These are phyloP conservation scores for Diphasiastrum complanatum DNA, from an alignment of 83 land plant species.

Conservation along the genomic window DNA sequence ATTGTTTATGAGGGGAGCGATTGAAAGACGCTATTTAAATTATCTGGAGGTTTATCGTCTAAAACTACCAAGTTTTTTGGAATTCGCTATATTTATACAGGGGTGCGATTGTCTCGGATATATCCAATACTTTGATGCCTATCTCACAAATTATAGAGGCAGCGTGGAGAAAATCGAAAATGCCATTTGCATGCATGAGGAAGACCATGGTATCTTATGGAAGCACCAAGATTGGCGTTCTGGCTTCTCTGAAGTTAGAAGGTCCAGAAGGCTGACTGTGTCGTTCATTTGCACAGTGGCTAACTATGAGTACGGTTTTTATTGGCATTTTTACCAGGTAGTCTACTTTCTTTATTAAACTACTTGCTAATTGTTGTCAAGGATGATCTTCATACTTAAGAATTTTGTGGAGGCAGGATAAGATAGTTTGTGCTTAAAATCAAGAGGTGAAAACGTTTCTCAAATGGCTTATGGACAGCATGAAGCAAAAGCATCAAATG, in stretches of 20 bases:
- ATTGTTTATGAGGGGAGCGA: neutral
- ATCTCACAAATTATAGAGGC: conserved; percentile 85
- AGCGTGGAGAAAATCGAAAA: conserved; percentile 96
- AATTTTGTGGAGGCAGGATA: neutral
- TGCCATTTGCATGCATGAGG: conserved; percentile 97
- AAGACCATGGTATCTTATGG: conserved; percentile 95
- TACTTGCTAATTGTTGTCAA: neutral
- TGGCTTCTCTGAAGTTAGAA: conserved; percentile 81
- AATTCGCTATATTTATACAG: conserved; percentile 41
- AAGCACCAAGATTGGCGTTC: conserved; percentile 99
- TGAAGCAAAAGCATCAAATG: no score
- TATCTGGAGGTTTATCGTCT: neutral
- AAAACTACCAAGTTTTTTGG: no score
- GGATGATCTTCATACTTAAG: neutral
- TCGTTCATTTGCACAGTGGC: conserved; percentile 97
- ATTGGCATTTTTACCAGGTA: conserved; percentile 99
- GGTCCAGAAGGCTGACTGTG: conserved; percentile 80
- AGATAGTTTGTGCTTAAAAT: neutral
- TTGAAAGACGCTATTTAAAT: neutral
- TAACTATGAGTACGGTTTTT: conserved; percentile 96
- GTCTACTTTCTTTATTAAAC: conserved; percentile 1
- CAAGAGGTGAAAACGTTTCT: no score
- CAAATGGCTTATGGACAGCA: no score
- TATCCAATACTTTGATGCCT: conserved; percentile 97
- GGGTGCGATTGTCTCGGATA: conserved; percentile 96